Conservation (phyloP, 805 yeast genomes). For the Hanseniaspora taiwanica region DNA sequence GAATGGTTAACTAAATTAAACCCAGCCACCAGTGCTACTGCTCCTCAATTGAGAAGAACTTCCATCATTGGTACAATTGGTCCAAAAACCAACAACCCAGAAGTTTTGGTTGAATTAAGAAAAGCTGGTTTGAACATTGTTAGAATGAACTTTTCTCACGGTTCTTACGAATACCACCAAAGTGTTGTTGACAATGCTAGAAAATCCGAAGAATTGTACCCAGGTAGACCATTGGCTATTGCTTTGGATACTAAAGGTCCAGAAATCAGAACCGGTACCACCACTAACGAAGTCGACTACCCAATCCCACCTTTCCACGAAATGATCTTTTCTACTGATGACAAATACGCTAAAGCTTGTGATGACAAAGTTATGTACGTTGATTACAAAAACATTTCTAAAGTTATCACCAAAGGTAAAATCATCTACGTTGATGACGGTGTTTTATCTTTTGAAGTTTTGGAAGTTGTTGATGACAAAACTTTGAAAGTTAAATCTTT, state of each 20-base stretch:
- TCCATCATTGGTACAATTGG: constrained; percentile 98
- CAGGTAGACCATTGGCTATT: constrained; percentile 95
- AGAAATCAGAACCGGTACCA: constrained; percentile 97
- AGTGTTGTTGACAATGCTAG: constrained; percentile 92
- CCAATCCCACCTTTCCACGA: constrained; percentile 78
- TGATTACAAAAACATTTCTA: constrained; percentile 93
- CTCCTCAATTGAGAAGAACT: constrained; percentile 68
- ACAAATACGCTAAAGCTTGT: constrained; percentile 52
- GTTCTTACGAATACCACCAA: constrained; percentile 96
- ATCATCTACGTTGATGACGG: constrained; percentile 96
- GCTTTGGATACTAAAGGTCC: constrained; percentile 99
- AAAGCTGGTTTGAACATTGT: constrained; percentile 96
- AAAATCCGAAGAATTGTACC: constrained; percentile 77
- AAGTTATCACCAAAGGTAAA: constrained; percentile 78
- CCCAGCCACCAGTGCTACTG: constrained; percentile 59
- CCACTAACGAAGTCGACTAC: constrained; percentile 64
- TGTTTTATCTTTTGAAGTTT: constrained; percentile 87
- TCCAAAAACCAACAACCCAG: constrained; percentile 90
- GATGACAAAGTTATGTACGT: constrained; percentile 76
- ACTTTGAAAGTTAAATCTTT: constrained; percentile 80
- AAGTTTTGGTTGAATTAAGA: constrained; percentile 72
- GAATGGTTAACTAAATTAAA: constrained; percentile 78
- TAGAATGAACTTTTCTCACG: constrained; percentile 98
- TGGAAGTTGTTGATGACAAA: constrained; percentile 64
- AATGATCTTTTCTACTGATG: constrained; percentile 90